Conservation (phyloP, 768 basidiomycete genomes). For the Leccinum truebloodii region DNA sequence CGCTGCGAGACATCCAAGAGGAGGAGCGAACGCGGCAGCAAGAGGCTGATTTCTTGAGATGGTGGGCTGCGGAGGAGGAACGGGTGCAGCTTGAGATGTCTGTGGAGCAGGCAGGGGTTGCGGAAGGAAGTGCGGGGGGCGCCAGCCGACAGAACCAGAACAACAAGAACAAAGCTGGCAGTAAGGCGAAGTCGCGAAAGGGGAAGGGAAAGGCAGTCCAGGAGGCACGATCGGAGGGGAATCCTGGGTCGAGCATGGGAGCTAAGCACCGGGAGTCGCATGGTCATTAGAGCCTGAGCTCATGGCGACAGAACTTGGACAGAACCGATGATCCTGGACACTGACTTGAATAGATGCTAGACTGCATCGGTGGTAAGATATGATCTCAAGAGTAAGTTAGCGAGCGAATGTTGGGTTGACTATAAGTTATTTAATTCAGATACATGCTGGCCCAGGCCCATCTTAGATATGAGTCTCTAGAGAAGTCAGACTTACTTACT, state of each 20-base stretch:
- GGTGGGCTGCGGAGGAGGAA: conserved; percentile 88
- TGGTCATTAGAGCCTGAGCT: not conserved
- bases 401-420: not conserved
- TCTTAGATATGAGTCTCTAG: too few species aligned
- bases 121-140: not conserved
- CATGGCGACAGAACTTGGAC: too few species aligned
- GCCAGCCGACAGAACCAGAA: not conserved
- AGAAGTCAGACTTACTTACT: too few species aligned
- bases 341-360: not conserved
- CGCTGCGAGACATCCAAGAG: conserved; percentile 81
- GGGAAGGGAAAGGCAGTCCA: conserved; percentile 9
- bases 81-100: conserved; percentile 55
- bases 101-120: not conserved
- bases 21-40: conserved; percentile 69
- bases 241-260: not conserved
- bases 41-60: conserved; percentile 81
- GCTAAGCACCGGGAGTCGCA: conserved; percentile 5
- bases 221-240: not conserved
- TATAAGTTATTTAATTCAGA: not conserved
- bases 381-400: conserved; percentile 1
- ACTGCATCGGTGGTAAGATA: not conserved
- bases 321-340: not conserved
- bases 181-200: conserved; percentile 11
- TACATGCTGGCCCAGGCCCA: too few species aligned
- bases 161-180: conserved; percentile 6